Percentiles rank a stretch among this genome's conserved stretches.
Conservation (phyloP, 108 stramenopile species). For the Discostella stelligeroides region DNA sequence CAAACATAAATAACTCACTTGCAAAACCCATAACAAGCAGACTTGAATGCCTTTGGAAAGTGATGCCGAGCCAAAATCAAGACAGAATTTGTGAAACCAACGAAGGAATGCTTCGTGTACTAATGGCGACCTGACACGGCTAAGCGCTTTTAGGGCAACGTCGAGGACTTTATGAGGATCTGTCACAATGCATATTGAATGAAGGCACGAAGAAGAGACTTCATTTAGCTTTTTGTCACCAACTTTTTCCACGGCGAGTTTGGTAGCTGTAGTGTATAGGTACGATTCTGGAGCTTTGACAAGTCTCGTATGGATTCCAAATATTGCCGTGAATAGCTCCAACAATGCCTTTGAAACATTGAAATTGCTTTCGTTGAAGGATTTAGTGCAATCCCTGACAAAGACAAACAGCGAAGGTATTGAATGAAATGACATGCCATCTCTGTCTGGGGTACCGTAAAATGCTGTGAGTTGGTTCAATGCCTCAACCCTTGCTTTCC, state of each 20-base stretch:
- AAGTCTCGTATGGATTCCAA: slow-evolving; percentile 44
- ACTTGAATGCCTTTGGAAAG: slow-evolving; percentile 55
- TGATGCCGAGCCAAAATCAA: slow-evolving; percentile 71
- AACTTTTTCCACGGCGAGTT: slow-evolving; percentile 71
- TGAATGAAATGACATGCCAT: slow-evolving; percentile 12
- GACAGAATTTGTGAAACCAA: slow-evolving; percentile 60
- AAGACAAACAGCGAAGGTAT: slow-evolving; percentile 58
- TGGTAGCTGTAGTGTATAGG: slow-evolving; percentile 50
- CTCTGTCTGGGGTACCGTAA: slow-evolving; percentile 34
- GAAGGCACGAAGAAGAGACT: slow-evolving; percentile 53
- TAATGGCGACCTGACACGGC: slow-evolving; percentile 68
- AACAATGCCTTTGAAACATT: slow-evolving; percentile 72
- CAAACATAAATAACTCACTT: slow-evolving; percentile 36
- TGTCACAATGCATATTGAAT: slow-evolving; percentile 59
- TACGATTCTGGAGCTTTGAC: slow-evolving; percentile 41
- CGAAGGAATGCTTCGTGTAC: slow-evolving; percentile 70
- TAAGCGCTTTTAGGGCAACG: slow-evolving; percentile 34
- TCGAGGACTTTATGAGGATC: slow-evolving; percentile 52
- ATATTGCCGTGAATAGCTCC: slow-evolving; percentile 61
- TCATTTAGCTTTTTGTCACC: slow-evolving; percentile 75
- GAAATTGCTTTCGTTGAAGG: slow-evolving; percentile 85
- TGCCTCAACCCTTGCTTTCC: slow-evolving; percentile 65
- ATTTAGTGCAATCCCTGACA: slow-evolving; percentile 68
- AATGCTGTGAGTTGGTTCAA: slow-evolving; percentile 61
- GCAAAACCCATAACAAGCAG: slow-evolving; percentile 55